phyloP scores from a whole-genome alignment of 169 alveolate genomes.

The Cryptosporidium felis region DNA sequence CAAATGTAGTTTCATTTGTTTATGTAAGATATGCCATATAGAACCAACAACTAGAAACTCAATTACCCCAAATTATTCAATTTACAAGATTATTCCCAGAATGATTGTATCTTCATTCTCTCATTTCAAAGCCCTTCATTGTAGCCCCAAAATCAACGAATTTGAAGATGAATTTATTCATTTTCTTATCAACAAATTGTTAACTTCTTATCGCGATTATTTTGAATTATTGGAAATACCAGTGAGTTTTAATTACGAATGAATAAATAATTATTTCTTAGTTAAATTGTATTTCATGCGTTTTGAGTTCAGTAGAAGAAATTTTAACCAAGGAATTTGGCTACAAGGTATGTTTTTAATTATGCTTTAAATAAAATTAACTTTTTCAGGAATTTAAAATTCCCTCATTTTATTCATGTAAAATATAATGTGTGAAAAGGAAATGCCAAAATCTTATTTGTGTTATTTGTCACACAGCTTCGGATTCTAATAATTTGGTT shows the following conservation, averaged over 20 bases:
- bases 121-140: not conserved
- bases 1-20: not conserved
- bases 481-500: too few species aligned
- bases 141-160: not conserved
- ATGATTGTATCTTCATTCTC: constrained; percentile 2
- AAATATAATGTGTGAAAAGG: too few species aligned
- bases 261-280: not conserved
- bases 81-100: not conserved
- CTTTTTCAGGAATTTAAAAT: constrained; percentile 19
- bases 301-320: not conserved
- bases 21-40: constrained; percentile 1
- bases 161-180: not conserved
- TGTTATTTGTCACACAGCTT: too few species aligned
- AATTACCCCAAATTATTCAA: not conserved
- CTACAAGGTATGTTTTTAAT: constrained; percentile 19
- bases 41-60: not conserved
- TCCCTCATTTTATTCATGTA: constrained; percentile 37
- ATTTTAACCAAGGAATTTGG: constrained; percentile 23
- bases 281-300: constrained; percentile 19
- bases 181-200: constrained; percentile 5
- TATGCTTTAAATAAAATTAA: not conserved
- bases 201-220: not conserved
- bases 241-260: constrained; percentile 17
- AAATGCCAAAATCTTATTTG: too few species aligned
- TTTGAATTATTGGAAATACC: not conserved